Conservation (phyloP, 139 green algal genomes). For the Haematococcus lacustris region DNA sequence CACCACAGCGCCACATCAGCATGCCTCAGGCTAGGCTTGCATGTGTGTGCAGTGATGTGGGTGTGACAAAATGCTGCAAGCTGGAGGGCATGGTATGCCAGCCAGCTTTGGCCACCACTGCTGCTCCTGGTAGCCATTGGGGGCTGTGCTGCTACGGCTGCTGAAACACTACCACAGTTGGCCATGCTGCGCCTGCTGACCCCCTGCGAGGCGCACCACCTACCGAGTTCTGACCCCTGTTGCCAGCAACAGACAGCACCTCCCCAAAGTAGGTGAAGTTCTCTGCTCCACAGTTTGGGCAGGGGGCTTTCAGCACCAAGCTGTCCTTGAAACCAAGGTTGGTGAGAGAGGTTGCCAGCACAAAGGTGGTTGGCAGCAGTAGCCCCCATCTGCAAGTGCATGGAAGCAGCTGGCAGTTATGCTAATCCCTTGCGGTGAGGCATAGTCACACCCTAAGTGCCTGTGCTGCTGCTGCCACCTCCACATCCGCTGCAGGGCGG, state of each 20-base stretch:
- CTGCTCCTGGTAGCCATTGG: background rate
- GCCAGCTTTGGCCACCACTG: background rate
- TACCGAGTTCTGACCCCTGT: conserved; percentile 45
- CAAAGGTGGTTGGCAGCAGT: conserved; percentile 69
- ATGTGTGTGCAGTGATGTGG: background rate
- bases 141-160: too few relatives aligned
- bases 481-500: too few relatives aligned
- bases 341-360: conserved; percentile 71
- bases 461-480: too few relatives aligned
- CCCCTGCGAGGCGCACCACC: background rate
- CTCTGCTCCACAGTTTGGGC: conserved; percentile 71
- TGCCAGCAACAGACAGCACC: conserved; percentile 68
- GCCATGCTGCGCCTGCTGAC: background rate
- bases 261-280: conserved; percentile 81
- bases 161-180: background rate
- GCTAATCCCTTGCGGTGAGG: too few relatives aligned
- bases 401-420: too few relatives aligned
- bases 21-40: background rate
- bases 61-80: background rate
- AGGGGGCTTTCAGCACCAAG: conserved; percentile 69
- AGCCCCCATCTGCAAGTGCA: conserved; percentile 56
- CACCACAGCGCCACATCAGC: background rate
- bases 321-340: conserved; percentile 75
- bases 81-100: background rate
- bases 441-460: too few relatives aligned